A percentile compares a stretch with the other conserved stretches of the same genome.
phyloP scores from a whole-genome alignment of 805 yeast genomes.

The Schizosaccharomyces octosporus region DNA sequence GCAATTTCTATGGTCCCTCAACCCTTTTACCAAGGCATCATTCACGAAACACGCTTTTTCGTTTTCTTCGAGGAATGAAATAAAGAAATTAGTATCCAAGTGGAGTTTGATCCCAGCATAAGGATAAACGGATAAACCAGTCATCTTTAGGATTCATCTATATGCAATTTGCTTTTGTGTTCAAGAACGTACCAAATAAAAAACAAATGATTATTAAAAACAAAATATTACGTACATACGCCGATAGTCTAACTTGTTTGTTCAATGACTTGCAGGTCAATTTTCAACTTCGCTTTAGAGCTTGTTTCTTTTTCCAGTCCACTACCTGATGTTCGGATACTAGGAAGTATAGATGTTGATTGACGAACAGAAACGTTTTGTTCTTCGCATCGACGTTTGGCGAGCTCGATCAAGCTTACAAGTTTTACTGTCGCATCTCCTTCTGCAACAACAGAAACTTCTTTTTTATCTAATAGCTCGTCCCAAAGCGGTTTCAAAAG shows the following conservation, averaged over 20 bases:
- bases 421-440: not conserved
- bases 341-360: not conserved
- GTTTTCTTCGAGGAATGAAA: no score
- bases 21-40: slow-evolving; percentile 1
- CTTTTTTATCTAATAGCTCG: not conserved
- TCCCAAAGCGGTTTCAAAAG: not conserved
- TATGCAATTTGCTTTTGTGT: no score
- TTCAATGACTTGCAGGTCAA: not conserved
- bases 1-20: not conserved
- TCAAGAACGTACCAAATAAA: not conserved
- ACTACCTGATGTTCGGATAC: not conserved
- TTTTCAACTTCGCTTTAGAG: not conserved
- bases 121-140: no score
- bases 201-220: not conserved
- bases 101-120: no score
- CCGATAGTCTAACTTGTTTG: not conserved
- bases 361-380: not conserved
- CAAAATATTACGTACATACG: not conserved
- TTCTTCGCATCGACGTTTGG: not conserved
- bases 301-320: not conserved
- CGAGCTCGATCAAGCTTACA: not conserved
- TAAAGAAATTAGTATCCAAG: no score
- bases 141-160: no score
- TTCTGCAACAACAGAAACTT: not conserved
- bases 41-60: not conserved